Percentiles rank a stretch among this genome's conserved stretches.
These are phyloP conservation scores for Zygoascus hellenicus DNA, from an alignment of 1,139 yeast genomes.

Conservation along the genomic window DNA sequence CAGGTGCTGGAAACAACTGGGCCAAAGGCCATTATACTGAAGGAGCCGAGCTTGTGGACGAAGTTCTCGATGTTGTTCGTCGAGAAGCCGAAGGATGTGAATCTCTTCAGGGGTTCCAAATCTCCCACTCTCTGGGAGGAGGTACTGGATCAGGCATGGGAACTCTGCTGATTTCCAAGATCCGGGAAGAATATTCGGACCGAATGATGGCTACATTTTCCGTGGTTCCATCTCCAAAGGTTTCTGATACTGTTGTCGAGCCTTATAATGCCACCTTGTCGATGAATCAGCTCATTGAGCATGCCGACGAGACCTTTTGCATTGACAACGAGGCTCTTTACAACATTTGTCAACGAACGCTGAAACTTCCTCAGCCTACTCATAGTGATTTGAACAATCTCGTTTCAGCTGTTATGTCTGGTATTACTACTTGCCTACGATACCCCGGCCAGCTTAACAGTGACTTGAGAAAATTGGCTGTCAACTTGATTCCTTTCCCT, in stretches of 20 bases:
- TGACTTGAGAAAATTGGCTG: constrained; percentile 86
- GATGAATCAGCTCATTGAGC: constrained; percentile 86
- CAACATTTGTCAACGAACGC: constrained; percentile 79
- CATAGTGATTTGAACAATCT: constrained; percentile 72
- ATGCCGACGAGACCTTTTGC: constrained; percentile 89
- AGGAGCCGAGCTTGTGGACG: constrained; percentile 89
- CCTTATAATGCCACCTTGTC: constrained; percentile 92
- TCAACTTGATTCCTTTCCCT: constrained; percentile 90
- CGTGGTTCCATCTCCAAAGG: constrained; percentile 86
- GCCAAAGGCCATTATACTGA: constrained; percentile 96
- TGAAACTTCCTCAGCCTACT: constrained; percentile 72
- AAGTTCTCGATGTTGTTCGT: constrained; percentile 81
- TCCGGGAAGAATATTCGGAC: constrained; percentile 85
- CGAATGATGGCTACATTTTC: constrained; percentile 96
- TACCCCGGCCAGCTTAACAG: constrained; percentile 93
- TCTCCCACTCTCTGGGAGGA: constrained; percentile 91
- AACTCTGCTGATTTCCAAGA: constrained; percentile 69
- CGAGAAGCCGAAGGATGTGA: constrained; percentile 93
- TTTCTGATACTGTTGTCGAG: constrained; percentile 88
- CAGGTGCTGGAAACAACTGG: constrained; percentile 94
- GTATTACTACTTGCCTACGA: constrained; percentile 81
- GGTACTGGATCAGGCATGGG: constrained; percentile 98
- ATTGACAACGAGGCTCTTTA: constrained; percentile 90
- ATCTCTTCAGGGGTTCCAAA: constrained; percentile 89
- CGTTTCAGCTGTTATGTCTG: constrained; percentile 89